Evolutionary conservation across 768 basidiomycete species (phyloP).

Genomic region (Pisolithus microcarpus): DNA sequence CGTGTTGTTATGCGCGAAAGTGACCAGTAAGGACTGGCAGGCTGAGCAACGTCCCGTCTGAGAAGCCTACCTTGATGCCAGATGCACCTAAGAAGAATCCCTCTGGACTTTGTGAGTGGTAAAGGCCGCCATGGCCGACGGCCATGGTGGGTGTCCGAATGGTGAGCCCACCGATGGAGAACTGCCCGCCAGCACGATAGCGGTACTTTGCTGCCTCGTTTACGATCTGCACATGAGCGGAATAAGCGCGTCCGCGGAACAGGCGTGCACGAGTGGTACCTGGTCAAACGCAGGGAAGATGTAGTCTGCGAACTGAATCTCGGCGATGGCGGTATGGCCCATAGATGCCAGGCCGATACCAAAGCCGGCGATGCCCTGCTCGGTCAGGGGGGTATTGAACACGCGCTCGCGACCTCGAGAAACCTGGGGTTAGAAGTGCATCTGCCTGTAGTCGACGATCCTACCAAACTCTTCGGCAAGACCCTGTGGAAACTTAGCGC

Average conservation of each 20-base stretch:
- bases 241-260: background rate
- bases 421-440: slow-evolving; percentile 2
- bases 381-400: slow-evolving; percentile 90
- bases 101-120: slow-evolving; percentile 94
- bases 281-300: slow-evolving; percentile 95
- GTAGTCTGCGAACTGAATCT: slow-evolving; percentile 88
- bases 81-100: slow-evolving; percentile 90
- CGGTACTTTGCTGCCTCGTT: slow-evolving; percentile 93
- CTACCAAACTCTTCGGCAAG: slow-evolving; percentile 88
- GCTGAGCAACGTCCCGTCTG: background rate
- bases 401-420: slow-evolving; percentile 76
- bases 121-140: slow-evolving; percentile 87
- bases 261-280: slow-evolving; percentile 32
- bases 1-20: background rate
- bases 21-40: background rate
- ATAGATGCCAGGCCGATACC: slow-evolving; percentile 87
- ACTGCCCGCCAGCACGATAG: slow-evolving; percentile 82
- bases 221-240: slow-evolving; percentile 52
- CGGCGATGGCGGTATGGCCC: slow-evolving; percentile 92
- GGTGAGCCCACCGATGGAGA: slow-evolving; percentile 75
- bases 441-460: slow-evolving; percentile 13
- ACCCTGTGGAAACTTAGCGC: slow-evolving; percentile 40
- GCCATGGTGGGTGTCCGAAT: slow-evolving; percentile 85
- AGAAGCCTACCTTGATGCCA: slow-evolving; percentile 64
- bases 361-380: slow-evolving; percentile 93